These are phyloP conservation scores for Eragrostis nindensis DNA, from an alignment of 176 grass and related monocot genomes.

Conservation along the genomic window DNA sequence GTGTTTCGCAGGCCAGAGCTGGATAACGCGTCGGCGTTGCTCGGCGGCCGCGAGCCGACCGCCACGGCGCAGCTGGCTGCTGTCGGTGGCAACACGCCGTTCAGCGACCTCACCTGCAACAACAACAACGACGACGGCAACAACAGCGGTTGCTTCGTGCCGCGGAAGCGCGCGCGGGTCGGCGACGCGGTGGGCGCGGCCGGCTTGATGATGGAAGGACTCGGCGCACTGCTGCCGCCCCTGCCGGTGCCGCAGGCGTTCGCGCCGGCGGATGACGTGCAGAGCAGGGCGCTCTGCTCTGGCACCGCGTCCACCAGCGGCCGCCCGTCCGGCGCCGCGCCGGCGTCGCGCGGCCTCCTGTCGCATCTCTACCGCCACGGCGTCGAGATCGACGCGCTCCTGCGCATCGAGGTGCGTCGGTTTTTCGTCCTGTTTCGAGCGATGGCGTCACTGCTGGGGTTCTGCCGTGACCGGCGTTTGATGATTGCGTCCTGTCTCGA, in stretches of 20 bases:
- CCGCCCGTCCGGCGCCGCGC: not conserved
- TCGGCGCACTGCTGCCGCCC: not conserved
- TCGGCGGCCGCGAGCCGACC: not conserved
- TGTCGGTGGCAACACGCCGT: constrained; percentile 25
- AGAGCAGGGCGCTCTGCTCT: constrained; percentile 23
- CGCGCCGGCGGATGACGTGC: not conserved
- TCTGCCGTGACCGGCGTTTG: not conserved
- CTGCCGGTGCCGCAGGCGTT: not conserved
- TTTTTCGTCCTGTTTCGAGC: not conserved
- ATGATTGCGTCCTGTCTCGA: not conserved
- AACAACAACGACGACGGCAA: not conserved
- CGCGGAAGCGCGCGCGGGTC: constrained; percentile 35
- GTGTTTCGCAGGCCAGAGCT: not conserved
- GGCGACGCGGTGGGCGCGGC: constrained; percentile 9
- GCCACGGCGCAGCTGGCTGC: not conserved
- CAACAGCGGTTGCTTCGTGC: not conserved
- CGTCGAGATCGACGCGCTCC: constrained; percentile 65
- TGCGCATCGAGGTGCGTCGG: constrained; percentile 58
- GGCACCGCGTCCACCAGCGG: constrained; percentile 57
- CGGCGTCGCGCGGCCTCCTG: constrained; percentile 40
- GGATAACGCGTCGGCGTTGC: constrained; percentile 25
- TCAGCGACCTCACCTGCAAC: constrained; percentile 61
- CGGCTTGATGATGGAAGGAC: constrained; percentile 29
- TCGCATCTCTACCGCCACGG: constrained; percentile 59
- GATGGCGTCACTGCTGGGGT: not conserved